A percentile compares a stretch with the other conserved stretches of the same genome.
phyloP scores from a whole-genome alignment of 192 early-diverging fungal genomes.

The Jimgerdemannia lactiflua region DNA sequence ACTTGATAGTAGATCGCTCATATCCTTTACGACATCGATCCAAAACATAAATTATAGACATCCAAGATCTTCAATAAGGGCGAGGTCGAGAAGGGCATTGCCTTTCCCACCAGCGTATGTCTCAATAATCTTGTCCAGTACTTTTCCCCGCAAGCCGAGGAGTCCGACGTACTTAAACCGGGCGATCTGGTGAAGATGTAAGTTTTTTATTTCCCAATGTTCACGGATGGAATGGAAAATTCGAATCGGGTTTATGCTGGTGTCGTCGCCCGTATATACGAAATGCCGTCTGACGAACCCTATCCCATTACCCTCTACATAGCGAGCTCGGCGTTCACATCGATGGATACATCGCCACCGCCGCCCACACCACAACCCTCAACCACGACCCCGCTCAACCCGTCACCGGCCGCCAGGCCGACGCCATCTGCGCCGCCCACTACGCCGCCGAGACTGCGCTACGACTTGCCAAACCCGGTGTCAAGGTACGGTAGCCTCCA shows the following conservation, averaged over 20 bases:
- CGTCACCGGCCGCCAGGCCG: slow-evolving; percentile 40
- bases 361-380: slow-evolving; percentile 81
- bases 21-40: background rate
- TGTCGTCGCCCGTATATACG: too few relatives aligned
- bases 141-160: slow-evolving; percentile 65
- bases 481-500: slow-evolving; percentile 28
- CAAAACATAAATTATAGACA: slow-evolving; percentile 31
- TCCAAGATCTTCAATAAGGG: slow-evolving; percentile 56
- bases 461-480: slow-evolving; percentile 77
- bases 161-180: slow-evolving; percentile 59
- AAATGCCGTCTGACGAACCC: background rate
- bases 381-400: slow-evolving; percentile 58
- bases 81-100: slow-evolving; percentile 64
- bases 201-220: slow-evolving; percentile 2
- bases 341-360: slow-evolving; percentile 83
- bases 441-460: slow-evolving; percentile 78
- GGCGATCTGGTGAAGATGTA: slow-evolving; percentile 90
- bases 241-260: too few relatives aligned
- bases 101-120: slow-evolving; percentile 83
- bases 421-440: slow-evolving; percentile 66
- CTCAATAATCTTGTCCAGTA: slow-evolving; percentile 80
- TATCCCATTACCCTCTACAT: background rate
- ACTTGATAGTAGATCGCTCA: background rate
- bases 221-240: too few relatives aligned
- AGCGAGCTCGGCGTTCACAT: slow-evolving; percentile 89